Evolutionary conservation across 1,284 basidiomycete genomes (phyloP), one percentile per base, ranked within the genome.

Genomic region (Apiotrichum sp.): DNA sequence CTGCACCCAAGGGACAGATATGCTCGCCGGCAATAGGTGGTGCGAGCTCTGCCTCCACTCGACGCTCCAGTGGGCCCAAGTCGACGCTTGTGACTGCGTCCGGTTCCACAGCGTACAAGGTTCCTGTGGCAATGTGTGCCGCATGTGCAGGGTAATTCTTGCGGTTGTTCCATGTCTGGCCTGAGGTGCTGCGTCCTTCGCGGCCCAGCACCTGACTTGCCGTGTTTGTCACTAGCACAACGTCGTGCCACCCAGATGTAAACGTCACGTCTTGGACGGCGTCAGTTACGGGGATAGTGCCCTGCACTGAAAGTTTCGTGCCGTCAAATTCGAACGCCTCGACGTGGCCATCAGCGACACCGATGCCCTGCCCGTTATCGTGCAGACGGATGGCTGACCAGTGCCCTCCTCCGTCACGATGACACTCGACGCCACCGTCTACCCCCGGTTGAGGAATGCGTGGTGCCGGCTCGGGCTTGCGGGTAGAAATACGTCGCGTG

Each of bases 381-480:
- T 61, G 48, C 4, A 75, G 33, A 1, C 35, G 35, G 2, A 75
- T 58, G 9, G 56, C 57, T 2, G 22, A 45, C 73, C 73, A 75
- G 36, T 57, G 53, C 2, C 67, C 68, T 40, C 66, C 68, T 6
- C 70, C 71, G 44, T 71, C 65, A 29, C 70, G 57, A 48, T 67
- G 65, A 3, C 72, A 65, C 49, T 74, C 73, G 6, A 50, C 51
- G 0, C 70, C 69, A 33, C 68, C 67, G 4, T 68, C 70, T 1
- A 75, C 47, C 2, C 65, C 65, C 0, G 55, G 63, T 31, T 52
- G 36, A 11, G 45, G 45, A 5, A 22, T 9, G 29, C 42, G 34
- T 7, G 31, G 22, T 2, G 16, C 11, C 2, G 1, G 45, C 9
- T 47, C 51, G 10, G 34, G 32, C 3, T 42, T 34, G 40, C 49